A percentile compares a stretch with the other conserved stretches of the same genome.
Evolutionary conservation across 306 rosid genomes (phyloP).

Genomic region (Begonia peltatifolia): DNA sequence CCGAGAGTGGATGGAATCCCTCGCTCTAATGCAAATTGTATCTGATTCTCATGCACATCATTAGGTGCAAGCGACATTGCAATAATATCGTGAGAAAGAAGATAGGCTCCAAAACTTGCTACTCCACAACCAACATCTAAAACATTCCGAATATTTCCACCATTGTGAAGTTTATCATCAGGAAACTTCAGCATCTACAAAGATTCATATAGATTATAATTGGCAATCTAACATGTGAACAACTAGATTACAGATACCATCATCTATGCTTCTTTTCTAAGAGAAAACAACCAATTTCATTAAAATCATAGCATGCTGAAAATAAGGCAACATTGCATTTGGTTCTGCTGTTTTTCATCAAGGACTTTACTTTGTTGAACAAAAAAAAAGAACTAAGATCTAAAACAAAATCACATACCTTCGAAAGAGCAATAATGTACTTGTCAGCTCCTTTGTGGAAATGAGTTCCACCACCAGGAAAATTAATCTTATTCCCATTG

Average conservation of each 20-base stretch:
- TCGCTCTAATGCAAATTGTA: slow-evolving; percentile 55
- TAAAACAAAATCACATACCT: slow-evolving; percentile 13
- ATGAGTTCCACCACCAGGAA: slow-evolving; percentile 62
- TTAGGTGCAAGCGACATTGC: slow-evolving; percentile 54
- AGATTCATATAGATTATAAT: neutral
- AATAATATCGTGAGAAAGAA: slow-evolving; percentile 33
- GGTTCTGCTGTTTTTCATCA: neutral
- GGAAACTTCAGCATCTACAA: slow-evolving; percentile 47
- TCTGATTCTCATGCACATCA: slow-evolving; percentile 51
- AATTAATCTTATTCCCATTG: slow-evolving; percentile 51
- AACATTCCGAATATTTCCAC: slow-evolving; percentile 36
- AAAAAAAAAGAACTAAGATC: slow-evolving; percentile 2
- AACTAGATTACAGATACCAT: no score
- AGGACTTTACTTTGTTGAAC: neutral
- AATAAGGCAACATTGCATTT: neutral
- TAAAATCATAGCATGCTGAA: no score
- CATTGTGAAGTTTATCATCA: slow-evolving; percentile 33
- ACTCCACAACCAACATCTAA: slow-evolving; percentile 61
- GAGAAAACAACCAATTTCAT: no score
- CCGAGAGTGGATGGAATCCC: slow-evolving; percentile 60
- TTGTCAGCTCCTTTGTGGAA: slow-evolving; percentile 57
- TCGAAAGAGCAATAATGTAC: slow-evolving; percentile 39
- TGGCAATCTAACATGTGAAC: no score
- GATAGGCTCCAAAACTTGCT: slow-evolving; percentile 62
- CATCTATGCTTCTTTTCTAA: no score